Conservation (phyloP, 352 stramenopile species). For the Globisporangium okanoganense region DNA sequence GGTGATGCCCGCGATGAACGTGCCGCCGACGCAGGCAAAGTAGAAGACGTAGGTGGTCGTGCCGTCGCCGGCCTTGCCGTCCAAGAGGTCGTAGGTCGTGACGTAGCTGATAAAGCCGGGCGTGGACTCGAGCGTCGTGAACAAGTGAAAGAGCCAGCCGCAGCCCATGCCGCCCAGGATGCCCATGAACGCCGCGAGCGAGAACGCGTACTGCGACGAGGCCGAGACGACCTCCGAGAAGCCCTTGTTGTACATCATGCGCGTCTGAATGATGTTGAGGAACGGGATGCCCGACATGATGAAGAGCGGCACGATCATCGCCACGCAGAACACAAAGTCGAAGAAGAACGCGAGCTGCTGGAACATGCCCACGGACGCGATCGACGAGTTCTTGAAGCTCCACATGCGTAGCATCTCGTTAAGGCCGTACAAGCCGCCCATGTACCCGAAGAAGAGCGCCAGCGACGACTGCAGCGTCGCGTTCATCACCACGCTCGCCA, state of each 20-base stretch:
- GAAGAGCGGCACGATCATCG: conserved; percentile 73
- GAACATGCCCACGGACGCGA: conserved; percentile 63
- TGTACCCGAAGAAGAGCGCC: conserved; percentile 80
- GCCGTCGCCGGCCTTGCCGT: conserved; percentile 55
- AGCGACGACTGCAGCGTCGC: conserved; percentile 34
- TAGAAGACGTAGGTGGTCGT: conserved; percentile 73
- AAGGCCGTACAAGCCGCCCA: conserved; percentile 68
- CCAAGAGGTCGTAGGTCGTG: conserved; percentile 66
- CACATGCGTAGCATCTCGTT: conserved; percentile 87
- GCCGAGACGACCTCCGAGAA: conserved; percentile 84
- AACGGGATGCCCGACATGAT: conserved; percentile 83
- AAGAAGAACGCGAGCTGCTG: conserved; percentile 84
- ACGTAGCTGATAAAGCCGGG: conserved; percentile 77
- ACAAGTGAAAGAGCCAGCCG: conserved; percentile 79
- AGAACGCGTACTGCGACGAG: conserved; percentile 85
- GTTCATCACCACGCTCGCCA: conserved; percentile 32
- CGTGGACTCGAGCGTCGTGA: conserved; percentile 67
- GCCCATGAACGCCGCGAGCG: conserved; percentile 73
- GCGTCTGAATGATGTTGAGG: conserved; percentile 84
- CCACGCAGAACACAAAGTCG: conserved; percentile 74
- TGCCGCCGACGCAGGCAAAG: conserved; percentile 42
- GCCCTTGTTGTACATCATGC: conserved; percentile 91
- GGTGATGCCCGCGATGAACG: conserved; percentile 44
- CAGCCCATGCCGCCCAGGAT: conserved; percentile 61
- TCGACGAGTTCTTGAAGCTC: conserved; percentile 66